phyloP scores from a whole-genome alignment of 139 green algal genomes.

The Closterium sp. region DNA sequence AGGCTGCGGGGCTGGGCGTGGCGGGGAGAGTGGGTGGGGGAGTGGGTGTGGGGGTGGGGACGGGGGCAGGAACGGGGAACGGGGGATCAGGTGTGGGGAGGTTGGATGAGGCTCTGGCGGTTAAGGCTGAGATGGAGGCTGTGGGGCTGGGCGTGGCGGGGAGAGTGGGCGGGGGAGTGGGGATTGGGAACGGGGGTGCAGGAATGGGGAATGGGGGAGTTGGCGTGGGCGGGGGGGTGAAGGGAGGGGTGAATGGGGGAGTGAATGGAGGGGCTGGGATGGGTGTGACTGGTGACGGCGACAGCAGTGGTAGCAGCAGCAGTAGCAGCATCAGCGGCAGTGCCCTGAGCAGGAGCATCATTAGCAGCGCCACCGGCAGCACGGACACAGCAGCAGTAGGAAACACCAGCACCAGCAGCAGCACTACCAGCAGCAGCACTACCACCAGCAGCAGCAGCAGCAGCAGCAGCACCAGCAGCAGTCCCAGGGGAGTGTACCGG shows the following conservation, averaged over 20 bases:
- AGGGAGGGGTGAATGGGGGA: background rate
- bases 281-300: background rate
- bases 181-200: background rate
- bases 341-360: background rate
- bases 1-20: background rate
- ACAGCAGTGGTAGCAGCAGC: background rate
- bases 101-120: slow-evolving; percentile 10
- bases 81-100: background rate
- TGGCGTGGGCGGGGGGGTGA: background rate
- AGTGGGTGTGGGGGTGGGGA: background rate
- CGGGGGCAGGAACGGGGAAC: background rate
- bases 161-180: background rate
- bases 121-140: slow-evolving; percentile 16
- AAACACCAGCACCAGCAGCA: background rate
- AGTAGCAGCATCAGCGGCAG: background rate
- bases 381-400: background rate
- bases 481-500: background rate
- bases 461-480: background rate
- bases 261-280: background rate
- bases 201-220: background rate
- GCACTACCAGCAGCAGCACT: background rate
- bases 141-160: background rate
- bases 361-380: background rate
- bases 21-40: background rate
- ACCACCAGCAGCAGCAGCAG: no score